These are phyloP conservation scores for Rhizopus sp. DNA, from an alignment of 371 early-diverging fungal genomes.

Conservation along the genomic window DNA sequence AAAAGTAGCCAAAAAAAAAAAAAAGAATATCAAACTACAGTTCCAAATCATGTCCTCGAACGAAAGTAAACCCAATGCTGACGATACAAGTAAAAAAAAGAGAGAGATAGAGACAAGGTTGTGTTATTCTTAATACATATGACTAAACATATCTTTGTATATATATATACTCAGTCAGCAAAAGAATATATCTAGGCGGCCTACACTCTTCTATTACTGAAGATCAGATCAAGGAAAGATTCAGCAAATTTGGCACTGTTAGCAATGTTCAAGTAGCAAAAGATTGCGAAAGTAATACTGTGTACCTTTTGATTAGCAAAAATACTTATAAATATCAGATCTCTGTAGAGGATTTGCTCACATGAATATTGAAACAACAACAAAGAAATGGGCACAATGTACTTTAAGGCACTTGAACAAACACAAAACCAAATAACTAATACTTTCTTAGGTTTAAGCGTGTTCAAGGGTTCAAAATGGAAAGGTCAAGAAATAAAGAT, in stretches of 20 bases:
- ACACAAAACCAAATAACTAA: constrained; percentile 19
- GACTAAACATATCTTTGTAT: background rate
- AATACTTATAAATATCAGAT: constrained; percentile 23
- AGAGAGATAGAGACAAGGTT: background rate
- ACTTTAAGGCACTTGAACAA: constrained; percentile 23
- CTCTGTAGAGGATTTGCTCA: constrained; percentile 77
- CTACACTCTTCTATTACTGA: constrained; percentile 60
- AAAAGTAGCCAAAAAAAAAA: background rate
- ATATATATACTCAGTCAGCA: constrained; percentile 37
- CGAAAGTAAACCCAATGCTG: background rate
- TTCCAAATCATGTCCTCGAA: background rate
- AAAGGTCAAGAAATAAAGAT: constrained; percentile 75
- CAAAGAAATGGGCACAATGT: constrained; percentile 70
- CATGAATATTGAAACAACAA: constrained; percentile 65
- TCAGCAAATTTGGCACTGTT: constrained; percentile 72
- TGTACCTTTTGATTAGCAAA: background rate
- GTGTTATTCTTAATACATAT: background rate
- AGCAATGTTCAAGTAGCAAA: constrained; percentile 53
- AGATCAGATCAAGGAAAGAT: constrained; percentile 63
- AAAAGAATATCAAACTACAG: too few relatives aligned
- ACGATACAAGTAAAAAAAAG: constrained; percentile 5
- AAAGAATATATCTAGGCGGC: constrained; percentile 80
- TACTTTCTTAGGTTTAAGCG: constrained; percentile 47
- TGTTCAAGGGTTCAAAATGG: constrained; percentile 87
- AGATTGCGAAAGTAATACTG: constrained; percentile 32